A percentile compares a stretch with the other conserved stretches of the same genome.
Evolutionary conservation across 805 yeast species (phyloP).

Genomic region (Candida awuae): DNA sequence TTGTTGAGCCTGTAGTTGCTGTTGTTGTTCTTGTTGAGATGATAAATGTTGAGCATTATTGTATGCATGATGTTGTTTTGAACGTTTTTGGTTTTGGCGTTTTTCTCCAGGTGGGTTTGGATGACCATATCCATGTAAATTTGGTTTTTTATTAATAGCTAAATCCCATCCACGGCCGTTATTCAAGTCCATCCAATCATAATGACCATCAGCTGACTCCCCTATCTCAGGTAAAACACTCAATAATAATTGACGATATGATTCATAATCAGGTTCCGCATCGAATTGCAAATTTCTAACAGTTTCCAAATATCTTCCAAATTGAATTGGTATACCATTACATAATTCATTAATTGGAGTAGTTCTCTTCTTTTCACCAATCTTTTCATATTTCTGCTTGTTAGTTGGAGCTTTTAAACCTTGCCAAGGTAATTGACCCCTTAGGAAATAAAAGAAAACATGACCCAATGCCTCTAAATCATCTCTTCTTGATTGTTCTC

Average conservation of each 20-base stretch:
- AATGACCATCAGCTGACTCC: constrained; percentile 74
- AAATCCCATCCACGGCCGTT: constrained; percentile 96
- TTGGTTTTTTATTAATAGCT: constrained; percentile 81
- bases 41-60: constrained; percentile 12
- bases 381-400: constrained; percentile 94
- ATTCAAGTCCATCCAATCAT: constrained; percentile 96
- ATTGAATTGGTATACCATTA: constrained; percentile 83
- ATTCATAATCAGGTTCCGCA: constrained; percentile 90
- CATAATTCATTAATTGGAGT: constrained; percentile 83
- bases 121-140: constrained; percentile 92
- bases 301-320: constrained; percentile 82
- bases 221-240: constrained; percentile 68
- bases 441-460: constrained; percentile 87
- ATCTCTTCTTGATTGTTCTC: constrained; percentile 95
- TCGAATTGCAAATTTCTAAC: constrained; percentile 89
- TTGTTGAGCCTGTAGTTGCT: constrained; percentile 5
- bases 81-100: constrained; percentile 36
- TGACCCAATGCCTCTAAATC: constrained; percentile 96
- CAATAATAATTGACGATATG: constrained; percentile 68
- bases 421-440: constrained; percentile 98
- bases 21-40: constrained; percentile 8
- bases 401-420: constrained; percentile 97
- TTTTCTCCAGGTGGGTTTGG: constrained; percentile 71
- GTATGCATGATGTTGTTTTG: constrained; percentile 22
- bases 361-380: constrained; percentile 90